phyloP scores from a whole-genome alignment of 2,329 filamentous ascomycete genomes.

The Tolypocladium sp. region DNA sequence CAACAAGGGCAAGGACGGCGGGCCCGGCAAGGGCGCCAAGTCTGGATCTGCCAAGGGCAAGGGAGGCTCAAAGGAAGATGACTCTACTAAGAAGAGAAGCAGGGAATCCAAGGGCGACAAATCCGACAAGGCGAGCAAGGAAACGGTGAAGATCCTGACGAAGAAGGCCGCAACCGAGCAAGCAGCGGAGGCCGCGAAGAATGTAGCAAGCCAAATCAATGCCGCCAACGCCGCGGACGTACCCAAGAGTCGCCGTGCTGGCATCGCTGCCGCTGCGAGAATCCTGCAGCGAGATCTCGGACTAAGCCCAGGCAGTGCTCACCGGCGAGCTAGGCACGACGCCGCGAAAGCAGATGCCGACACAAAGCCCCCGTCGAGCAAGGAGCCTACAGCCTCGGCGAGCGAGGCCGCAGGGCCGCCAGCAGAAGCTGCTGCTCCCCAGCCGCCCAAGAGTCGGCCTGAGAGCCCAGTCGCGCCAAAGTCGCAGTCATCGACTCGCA shows the following conservation, averaged over 20 bases:
- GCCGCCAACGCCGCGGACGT: slow-evolving; percentile 22
- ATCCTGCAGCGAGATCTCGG: slow-evolving; percentile 59
- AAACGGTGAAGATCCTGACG: slow-evolving; percentile 54
- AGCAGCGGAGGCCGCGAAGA: slow-evolving; percentile 35
- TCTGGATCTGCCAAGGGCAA: slow-evolving; percentile 38
- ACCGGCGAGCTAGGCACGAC: slow-evolving; percentile 50
- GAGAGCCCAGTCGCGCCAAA: slow-evolving; percentile 14
- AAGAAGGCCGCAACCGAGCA: slow-evolving; percentile 46
- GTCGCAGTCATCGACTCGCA: slow-evolving; percentile 17
- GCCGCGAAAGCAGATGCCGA: slow-evolving; percentile 46
- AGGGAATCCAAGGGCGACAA: slow-evolving; percentile 51
- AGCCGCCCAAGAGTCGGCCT: slow-evolving; percentile 12
- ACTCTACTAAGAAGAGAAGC: slow-evolving; percentile 51
- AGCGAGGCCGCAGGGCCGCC: slow-evolving; percentile 12
- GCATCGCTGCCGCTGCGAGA: slow-evolving; percentile 54
- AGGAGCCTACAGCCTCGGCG: slow-evolving; percentile 16
- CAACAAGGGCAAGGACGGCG: slow-evolving; percentile 51
- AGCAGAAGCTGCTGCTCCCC: slow-evolving; percentile 7
- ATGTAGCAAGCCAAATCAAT: slow-evolving; percentile 25
- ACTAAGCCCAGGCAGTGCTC: slow-evolving; percentile 52
- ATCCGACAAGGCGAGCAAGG: slow-evolving; percentile 41
- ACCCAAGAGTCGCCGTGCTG: slow-evolving; percentile 48
- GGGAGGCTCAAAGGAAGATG: slow-evolving; percentile 32
- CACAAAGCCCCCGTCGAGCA: slow-evolving; percentile 26
- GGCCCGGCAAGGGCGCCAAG: slow-evolving; percentile 36